Evolutionary conservation across 768 basidiomycete genomes (phyloP).

Genomic region (Cystobasidium tubakii): DNA sequence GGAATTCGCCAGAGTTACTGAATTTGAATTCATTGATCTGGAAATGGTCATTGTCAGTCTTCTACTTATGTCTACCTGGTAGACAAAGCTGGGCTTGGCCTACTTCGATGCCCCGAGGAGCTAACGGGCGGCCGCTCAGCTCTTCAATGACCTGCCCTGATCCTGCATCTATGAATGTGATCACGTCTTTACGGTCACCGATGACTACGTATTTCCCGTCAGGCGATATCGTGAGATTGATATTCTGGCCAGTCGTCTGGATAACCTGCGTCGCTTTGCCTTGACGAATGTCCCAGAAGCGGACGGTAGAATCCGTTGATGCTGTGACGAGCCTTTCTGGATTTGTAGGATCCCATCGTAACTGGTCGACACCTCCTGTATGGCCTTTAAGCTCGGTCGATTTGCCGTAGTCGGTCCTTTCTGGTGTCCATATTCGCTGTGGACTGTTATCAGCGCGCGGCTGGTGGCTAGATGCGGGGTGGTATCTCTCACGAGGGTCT

Average conservation of each 20-base stretch:
- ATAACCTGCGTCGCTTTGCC: constrained; percentile 41
- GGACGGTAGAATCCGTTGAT: constrained; percentile 20
- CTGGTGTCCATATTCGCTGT: constrained; percentile 35
- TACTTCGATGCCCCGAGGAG: not conserved
- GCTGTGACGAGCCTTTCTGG: constrained; percentile 31
- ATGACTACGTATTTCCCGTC: constrained; percentile 41
- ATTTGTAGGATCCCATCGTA: constrained; percentile 31
- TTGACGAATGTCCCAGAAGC: constrained; percentile 34
- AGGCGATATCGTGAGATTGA: constrained; percentile 43
- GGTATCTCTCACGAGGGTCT: constrained; percentile 17
- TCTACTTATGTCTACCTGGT: too few relatives aligned
- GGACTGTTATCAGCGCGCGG: not conserved
- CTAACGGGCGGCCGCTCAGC: not conserved
- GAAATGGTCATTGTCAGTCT: not conserved
- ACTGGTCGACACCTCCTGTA: constrained; percentile 32
- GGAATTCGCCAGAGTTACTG: constrained; percentile 41
- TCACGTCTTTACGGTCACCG: constrained; percentile 37
- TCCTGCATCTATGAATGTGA: constrained; percentile 41
- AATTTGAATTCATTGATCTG: constrained; percentile 44
- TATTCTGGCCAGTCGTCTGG: constrained; percentile 41
- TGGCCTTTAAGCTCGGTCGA: constrained; percentile 35
- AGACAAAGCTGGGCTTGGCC: not conserved
- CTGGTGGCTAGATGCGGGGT: not conserved
- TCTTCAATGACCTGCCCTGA: constrained; percentile 28
- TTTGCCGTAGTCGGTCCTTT: constrained; percentile 25